Percentiles rank a stretch among this genome's conserved stretches.
These are phyloP conservation scores for Leccinum fibrillosum DNA, from an alignment of 768 basidiomycete species.

Conservation along the genomic window DNA sequence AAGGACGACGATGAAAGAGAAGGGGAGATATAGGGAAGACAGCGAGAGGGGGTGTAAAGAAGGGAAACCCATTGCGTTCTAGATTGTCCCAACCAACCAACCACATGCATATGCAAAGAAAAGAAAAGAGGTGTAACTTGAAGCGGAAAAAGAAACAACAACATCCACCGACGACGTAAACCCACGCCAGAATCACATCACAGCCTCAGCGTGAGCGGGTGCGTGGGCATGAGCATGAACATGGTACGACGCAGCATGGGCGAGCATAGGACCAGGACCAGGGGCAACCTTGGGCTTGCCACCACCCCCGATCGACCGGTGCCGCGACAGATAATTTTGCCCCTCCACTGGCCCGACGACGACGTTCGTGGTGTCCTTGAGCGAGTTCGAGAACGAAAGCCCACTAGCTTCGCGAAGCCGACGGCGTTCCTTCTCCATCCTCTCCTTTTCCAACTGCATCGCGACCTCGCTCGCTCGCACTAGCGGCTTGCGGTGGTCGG, in stretches of 20 bases:
- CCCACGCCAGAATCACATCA: constrained; percentile 4
- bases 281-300: constrained; percentile 12
- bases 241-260: neutral
- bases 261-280: neutral
- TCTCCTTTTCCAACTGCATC: constrained; percentile 48
- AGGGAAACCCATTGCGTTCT: constrained; percentile 12
- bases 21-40: no score
- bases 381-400: constrained; percentile 13
- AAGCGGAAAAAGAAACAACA: neutral
- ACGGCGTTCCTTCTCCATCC: constrained; percentile 34
- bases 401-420: constrained; percentile 20
- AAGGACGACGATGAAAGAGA: neutral
- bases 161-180: neutral
- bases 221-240: neutral
- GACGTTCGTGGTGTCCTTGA: constrained; percentile 30
- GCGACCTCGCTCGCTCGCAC: constrained; percentile 55
- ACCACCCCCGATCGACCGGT: constrained; percentile 7
- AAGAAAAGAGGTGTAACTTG: no score
- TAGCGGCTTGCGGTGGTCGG: constrained; percentile 25
- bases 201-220: constrained; percentile 15
- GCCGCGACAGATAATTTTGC: constrained; percentile 17
- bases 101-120: neutral
- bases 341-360: constrained; percentile 7
- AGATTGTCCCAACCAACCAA: constrained; percentile 13
- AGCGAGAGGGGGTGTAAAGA: no score